These are phyloP conservation scores for Lasiosphaeria miniovina DNA, from an alignment of 495 filamentous ascomycete genomes.

Conservation along the genomic window DNA sequence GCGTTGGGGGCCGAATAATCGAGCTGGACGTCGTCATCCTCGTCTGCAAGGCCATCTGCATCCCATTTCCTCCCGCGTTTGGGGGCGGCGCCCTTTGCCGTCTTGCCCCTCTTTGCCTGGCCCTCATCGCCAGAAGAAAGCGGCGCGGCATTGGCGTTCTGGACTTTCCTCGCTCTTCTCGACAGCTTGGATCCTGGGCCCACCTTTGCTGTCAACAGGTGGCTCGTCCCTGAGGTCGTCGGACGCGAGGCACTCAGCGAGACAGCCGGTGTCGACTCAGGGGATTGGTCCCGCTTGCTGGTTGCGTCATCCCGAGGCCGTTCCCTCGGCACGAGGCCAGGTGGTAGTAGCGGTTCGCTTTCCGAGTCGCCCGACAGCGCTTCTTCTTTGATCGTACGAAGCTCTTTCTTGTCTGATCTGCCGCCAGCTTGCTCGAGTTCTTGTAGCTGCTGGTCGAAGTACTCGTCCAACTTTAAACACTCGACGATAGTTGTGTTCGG, in stretches of 20 bases:
- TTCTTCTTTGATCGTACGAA: constrained; percentile 43
- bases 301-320: constrained; percentile 21
- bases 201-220: constrained; percentile 65
- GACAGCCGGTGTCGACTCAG: constrained; percentile 61
- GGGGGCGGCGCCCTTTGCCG: constrained; percentile 45
- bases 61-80: constrained; percentile 83
- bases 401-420: constrained; percentile 31
- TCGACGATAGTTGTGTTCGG: constrained; percentile 72
- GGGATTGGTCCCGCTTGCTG: constrained; percentile 44
- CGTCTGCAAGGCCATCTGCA: constrained; percentile 81
- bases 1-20: constrained; percentile 73
- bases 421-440: constrained; percentile 64
- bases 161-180: constrained; percentile 76
- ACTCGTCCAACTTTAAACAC: constrained; percentile 77
- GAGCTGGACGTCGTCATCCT: constrained; percentile 73
- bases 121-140: constrained; percentile 83
- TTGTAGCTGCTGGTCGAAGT: constrained; percentile 88
- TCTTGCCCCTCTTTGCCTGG: constrained; percentile 54
- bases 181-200: constrained; percentile 73
- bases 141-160: constrained; percentile 57
- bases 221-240: constrained; percentile 63
- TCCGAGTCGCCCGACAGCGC: constrained; percentile 27
- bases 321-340: constrained; percentile 32
- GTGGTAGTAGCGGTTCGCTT: constrained; percentile 46
- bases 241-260: constrained; percentile 81